Conservation (phyloP, 441 rosid species). For the Breynia disticha region DNA sequence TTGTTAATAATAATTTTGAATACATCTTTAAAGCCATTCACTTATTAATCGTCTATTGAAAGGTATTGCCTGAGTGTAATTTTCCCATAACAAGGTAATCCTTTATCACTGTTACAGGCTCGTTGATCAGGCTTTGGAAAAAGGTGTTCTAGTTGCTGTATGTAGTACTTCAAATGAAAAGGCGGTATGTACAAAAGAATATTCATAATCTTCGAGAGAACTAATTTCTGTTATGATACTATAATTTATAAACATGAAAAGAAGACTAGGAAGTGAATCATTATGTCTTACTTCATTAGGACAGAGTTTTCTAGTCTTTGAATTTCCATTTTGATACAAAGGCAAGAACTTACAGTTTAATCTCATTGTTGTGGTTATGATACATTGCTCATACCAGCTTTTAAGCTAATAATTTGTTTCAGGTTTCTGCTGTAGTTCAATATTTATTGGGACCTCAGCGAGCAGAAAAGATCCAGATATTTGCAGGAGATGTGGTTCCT, state of each 20-base stretch:
- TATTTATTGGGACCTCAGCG: slow-evolving; percentile 82
- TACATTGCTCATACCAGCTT: not conserved
- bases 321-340: not conserved
- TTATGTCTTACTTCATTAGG: too few species aligned
- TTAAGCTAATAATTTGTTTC: slow-evolving; percentile 14
- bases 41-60: too few species aligned
- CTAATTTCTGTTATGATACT: too few species aligned
- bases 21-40: too few species aligned
- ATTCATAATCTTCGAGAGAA: slow-evolving; percentile 5
- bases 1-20: too few species aligned
- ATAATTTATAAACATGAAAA: too few species aligned
- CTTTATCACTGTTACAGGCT: slow-evolving; percentile 37
- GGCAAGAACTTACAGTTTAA: not conserved
- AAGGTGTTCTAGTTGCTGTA: slow-evolving; percentile 80
- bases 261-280: too few species aligned
- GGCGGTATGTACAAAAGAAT: slow-evolving; percentile 60
- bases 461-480: slow-evolving; percentile 76
- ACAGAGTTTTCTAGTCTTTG: not conserved
- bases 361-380: not conserved
- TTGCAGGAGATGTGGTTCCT: slow-evolving; percentile 95
- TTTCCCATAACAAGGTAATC: not conserved
- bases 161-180: slow-evolving; percentile 97
- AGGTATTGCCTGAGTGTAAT: too few species aligned
- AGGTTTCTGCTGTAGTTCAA: slow-evolving; percentile 91
- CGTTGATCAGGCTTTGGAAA: slow-evolving; percentile 79